A percentile compares a stretch with the other conserved stretches of the same genome.
These are phyloP conservation scores for Cyclotella sp. DNA, from an alignment of 108 stramenopile species.

Conservation along the genomic window DNA sequence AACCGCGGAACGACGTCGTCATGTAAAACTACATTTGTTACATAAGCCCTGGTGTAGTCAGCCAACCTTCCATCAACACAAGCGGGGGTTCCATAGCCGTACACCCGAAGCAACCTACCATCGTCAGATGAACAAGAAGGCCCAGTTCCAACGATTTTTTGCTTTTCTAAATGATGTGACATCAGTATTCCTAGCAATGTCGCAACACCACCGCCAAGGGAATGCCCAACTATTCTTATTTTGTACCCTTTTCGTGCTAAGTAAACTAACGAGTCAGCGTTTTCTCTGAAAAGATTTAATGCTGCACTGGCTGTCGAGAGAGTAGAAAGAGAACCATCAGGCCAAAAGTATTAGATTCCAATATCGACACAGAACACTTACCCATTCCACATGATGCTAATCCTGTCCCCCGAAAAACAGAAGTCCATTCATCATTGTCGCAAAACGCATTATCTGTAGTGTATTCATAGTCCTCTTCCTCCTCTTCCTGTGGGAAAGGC, in stretches of 20 bases:
- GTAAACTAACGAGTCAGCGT: conserved; percentile 64
- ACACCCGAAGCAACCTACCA: conserved; percentile 76
- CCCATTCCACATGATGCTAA: conserved; percentile 85
- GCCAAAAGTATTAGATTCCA: background rate
- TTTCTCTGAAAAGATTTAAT: conserved; percentile 77
- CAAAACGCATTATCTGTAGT: conserved; percentile 18
- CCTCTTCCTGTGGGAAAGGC: conserved; percentile 72
- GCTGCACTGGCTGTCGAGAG: conserved; percentile 62
- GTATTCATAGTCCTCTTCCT: conserved; percentile 46
- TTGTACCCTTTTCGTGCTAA: conserved; percentile 78
- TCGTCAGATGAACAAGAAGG: conserved; percentile 5
- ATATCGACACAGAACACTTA: background rate
- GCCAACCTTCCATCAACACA: conserved; percentile 89
- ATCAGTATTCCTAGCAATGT: conserved; percentile 83
- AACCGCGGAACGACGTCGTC: conserved; percentile 95
- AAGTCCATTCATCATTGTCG: conserved; percentile 73
- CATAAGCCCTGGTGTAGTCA: conserved; percentile 68
- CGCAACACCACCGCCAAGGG: conserved; percentile 90
- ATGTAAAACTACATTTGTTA: conserved; percentile 88
- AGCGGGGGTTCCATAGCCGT: conserved; percentile 91
- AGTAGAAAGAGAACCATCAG: background rate
- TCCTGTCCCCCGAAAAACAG: conserved; percentile 68
- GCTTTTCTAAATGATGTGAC: conserved; percentile 61
- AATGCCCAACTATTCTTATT: conserved; percentile 84
- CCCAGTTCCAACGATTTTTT: background rate